Percentiles rank a stretch among this genome's conserved stretches.
Conservation (phyloP, 2,329 filamentous ascomycete species). For the Colletotrichum coccodes region DNA sequence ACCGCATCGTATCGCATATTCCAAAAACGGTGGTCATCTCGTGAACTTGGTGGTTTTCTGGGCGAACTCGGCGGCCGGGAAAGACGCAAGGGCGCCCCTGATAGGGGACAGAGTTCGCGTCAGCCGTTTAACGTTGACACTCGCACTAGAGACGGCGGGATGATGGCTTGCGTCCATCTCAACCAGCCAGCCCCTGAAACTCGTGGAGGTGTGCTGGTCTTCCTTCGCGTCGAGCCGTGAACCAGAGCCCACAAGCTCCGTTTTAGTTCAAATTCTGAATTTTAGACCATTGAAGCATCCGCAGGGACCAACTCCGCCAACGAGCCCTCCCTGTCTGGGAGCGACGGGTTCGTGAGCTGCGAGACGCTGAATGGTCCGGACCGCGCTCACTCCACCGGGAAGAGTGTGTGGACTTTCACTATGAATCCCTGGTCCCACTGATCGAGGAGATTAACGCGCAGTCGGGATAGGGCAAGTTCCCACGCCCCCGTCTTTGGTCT, state of each 20-base stretch:
- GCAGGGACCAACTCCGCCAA: background rate
- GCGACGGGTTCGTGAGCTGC: background rate
- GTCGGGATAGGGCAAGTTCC: background rate
- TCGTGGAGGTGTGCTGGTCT: background rate
- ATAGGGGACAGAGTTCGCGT: background rate
- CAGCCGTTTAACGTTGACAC: background rate
- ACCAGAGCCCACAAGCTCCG: background rate
- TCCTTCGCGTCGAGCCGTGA: background rate
- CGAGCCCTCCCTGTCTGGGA: background rate
- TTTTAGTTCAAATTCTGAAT: background rate
- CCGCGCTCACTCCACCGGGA: background rate
- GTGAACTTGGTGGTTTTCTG: background rate
- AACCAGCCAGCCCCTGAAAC: background rate
- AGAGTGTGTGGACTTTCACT: background rate
- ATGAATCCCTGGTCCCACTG: background rate
- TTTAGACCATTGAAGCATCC: background rate
- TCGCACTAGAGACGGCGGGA: background rate
- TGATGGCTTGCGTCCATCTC: too few species aligned
- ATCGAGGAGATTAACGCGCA: constrained; percentile 12
- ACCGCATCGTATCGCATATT: background rate
- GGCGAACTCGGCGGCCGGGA: background rate
- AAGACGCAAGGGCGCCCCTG: background rate
- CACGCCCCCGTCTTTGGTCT: background rate
- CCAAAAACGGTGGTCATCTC: background rate
- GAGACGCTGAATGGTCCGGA: background rate